Evolutionary conservation across 1,139 yeast genomes (phyloP), one percentile per base, ranked within the genome.

Genomic region (Blastobotrys persicus): DNA sequence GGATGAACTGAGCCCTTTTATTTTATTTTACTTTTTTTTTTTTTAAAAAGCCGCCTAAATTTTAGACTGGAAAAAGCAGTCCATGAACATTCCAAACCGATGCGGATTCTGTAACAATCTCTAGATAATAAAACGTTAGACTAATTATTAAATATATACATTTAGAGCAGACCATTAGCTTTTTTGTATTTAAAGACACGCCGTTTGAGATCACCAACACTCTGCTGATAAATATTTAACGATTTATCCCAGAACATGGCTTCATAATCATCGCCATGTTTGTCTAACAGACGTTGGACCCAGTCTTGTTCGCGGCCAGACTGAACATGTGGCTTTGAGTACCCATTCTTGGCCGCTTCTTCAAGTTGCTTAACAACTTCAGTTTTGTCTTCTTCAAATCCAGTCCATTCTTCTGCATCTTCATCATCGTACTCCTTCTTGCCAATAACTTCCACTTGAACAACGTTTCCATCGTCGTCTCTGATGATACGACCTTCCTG

Each of bases 201-300:
- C 64, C 79, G 79, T 67, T 77, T 83, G 62, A 91, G 71, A 60
- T 88, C 95, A 26, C 95, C 95, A n/a, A 82, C 83, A 55, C 88
- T 77, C 64, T 87, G 91, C 70, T 89, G 97, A 68, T 78, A 80
- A 2, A 85, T 77, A 65, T 92, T 92, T 55, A 91, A 74, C 66
- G 85, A 86, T 70, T 78, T 80, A 66, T 92, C 98, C 86, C 95
- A 85, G 65, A 82, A 85, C 98, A 94, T 92, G 61, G 82, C 86
- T 46, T 79, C 84, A 65, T 82, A 89, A 66, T 92, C 85, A 55
- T 89, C 95, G 16, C 97, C 97, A 64, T 92, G 81, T 67, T 88
- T 88, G 28, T 78, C 80, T 52, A 83, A 77, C 46, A 92, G 73
- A 19, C 70, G 69, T 47, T 69, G 70, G 42, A 88, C 69, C 95